Percentiles rank a stretch among this genome's conserved stretches.
These are phyloP conservation scores for Mycena filopes DNA, from an alignment of 768 basidiomycete genomes.

Conservation along the genomic window DNA sequence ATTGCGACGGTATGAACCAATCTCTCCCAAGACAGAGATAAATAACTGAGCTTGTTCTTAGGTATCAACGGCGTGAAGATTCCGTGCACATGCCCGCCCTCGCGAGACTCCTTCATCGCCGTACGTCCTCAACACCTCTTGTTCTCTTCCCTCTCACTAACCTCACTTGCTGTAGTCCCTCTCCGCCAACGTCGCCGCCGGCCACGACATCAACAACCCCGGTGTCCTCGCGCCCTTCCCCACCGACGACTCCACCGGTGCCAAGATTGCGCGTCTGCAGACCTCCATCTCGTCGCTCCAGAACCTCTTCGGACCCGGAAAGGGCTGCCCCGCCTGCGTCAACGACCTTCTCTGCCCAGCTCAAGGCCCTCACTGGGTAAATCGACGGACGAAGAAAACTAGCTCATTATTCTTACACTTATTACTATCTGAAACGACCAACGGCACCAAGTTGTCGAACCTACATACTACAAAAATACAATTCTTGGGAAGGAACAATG, in stretches of 20 bases:
- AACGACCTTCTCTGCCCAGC: conserved; percentile 50
- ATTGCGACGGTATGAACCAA: conserved; percentile 74
- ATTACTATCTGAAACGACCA: conserved; percentile 6
- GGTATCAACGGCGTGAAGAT: conserved; percentile 65
- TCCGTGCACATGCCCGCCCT: conserved; percentile 78
- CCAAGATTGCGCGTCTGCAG: conserved; percentile 60
- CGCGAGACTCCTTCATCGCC: conserved; percentile 59
- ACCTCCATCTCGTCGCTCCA: conserved; percentile 74
- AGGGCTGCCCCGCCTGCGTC: conserved; percentile 62
- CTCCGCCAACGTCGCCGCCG: conserved; percentile 68
- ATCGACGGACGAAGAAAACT: conserved; percentile 25
- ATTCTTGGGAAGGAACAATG: conserved; percentile 12
- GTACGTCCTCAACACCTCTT: conserved; percentile 50
- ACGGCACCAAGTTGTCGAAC: not conserved
- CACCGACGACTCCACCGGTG: conserved; percentile 49
- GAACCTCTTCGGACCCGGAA: conserved; percentile 74
- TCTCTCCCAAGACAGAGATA: too few relatives aligned
- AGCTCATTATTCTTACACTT: not conserved
- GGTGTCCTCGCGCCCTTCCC: conserved; percentile 69
- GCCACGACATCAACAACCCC: conserved; percentile 72
- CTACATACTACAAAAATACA: not conserved
- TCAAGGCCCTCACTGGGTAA: conserved; percentile 37
- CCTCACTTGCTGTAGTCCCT: conserved; percentile 47
- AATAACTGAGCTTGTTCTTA: too few relatives aligned
- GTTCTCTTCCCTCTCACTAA: not conserved